Evolutionary conservation across 208 protist species (phyloP).

Genomic region (Leishmania guyanensis): DNA sequence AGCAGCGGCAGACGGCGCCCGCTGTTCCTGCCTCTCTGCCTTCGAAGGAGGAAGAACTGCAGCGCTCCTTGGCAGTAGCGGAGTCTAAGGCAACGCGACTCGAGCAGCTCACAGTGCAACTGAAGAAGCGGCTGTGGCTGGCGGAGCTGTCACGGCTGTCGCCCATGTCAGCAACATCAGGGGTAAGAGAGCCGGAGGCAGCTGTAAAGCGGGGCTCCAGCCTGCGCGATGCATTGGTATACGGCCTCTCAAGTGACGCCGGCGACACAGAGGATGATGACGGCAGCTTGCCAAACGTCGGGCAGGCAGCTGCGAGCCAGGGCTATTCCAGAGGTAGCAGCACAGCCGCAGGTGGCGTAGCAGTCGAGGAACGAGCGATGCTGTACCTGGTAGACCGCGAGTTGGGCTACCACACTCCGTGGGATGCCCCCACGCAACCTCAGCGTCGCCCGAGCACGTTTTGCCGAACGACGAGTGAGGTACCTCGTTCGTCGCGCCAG

Average conservation of each 20-base stretch:
- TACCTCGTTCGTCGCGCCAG: neutral
- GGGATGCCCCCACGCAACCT: neutral
- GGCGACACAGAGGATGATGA: neutral
- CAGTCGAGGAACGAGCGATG: conserved; percentile 25
- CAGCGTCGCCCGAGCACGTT: neutral
- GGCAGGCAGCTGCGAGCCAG: neutral
- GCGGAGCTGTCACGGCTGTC: conserved; percentile 21
- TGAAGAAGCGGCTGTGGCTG: conserved; percentile 61
- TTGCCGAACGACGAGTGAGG: neutral
- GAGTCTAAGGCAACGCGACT: conserved; percentile 35
- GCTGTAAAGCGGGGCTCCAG: neutral
- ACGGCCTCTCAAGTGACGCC: neutral
- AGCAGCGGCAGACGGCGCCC: conserved; percentile 1
- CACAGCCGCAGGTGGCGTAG: neutral
- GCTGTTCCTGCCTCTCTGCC: conserved; percentile 12
- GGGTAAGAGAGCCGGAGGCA: too few species aligned
- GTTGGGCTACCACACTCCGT: neutral
- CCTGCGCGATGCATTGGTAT: conserved; percentile 31
- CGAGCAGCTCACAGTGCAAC: conserved; percentile 40
- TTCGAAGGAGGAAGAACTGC: conserved; percentile 20
- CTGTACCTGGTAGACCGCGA: conserved; percentile 34
- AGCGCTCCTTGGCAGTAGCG: conserved; percentile 11
- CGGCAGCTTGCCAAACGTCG: neutral
- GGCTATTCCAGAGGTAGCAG: neutral
- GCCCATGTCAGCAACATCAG: neutral